Conservation (phyloP, 2,329 filamentous ascomycete species). For the Diaporthe sp. region DNA sequence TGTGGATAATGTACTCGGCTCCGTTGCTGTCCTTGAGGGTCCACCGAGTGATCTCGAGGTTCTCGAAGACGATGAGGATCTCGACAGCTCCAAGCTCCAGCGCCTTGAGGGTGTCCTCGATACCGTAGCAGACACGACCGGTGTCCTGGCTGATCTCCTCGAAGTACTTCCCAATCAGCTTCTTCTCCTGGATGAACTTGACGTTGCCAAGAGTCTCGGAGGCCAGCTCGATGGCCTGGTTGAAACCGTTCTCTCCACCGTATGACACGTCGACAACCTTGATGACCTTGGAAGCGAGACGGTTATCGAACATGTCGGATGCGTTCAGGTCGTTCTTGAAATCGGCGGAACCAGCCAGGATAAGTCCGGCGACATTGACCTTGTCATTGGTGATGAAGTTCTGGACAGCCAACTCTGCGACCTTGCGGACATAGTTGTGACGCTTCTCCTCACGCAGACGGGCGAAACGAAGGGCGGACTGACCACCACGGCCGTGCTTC, state of each 20-base stretch:
- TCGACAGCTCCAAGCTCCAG: conserved; percentile 96
- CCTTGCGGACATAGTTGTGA: conserved; percentile 99
- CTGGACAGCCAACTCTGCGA: conserved; percentile 96
- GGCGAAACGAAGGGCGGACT: conserved; percentile 98
- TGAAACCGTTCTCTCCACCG: conserved; percentile 99
- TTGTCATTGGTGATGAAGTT: conserved; percentile 99
- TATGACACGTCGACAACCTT: conserved; percentile 99
- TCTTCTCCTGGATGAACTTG: conserved; percentile 99
- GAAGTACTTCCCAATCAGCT: conserved; percentile 98
- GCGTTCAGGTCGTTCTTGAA: conserved; percentile 99
- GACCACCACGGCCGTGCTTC: conserved; percentile 99
- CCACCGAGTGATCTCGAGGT: conserved; percentile 95
- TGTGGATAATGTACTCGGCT: conserved; percentile 82
- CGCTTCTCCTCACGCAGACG: conserved; percentile 99
- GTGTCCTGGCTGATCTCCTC: conserved; percentile 99
- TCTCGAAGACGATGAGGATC: conserved; percentile 96
- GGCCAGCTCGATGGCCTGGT: conserved; percentile 97
- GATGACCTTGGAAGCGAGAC: conserved; percentile 94
- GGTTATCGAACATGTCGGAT: conserved; percentile 96
- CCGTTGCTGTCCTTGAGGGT: conserved; percentile 84
- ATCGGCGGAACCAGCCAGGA: conserved; percentile 96
- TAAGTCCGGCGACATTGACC: conserved; percentile 95
- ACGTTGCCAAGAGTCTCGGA: conserved; percentile 97
- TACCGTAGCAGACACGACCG: conserved; percentile 96
- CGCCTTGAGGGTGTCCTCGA: conserved; percentile 97